Evolutionary conservation across 352 stramenopile genomes (phyloP).

Genomic region (Globisporangium middletonii): DNA sequence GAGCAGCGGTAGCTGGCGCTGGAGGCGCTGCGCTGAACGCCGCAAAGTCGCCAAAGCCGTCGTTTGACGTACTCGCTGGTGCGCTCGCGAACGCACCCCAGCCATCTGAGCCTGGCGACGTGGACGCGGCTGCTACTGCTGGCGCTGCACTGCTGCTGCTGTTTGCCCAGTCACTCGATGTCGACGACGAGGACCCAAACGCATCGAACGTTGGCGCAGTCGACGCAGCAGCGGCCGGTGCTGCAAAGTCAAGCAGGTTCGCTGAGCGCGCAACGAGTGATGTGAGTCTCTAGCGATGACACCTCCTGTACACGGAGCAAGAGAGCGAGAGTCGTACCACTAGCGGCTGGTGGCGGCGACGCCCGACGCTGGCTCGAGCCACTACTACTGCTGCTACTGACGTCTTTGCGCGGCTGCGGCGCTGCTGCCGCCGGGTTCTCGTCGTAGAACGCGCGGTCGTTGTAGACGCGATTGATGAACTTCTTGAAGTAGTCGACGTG

Average conservation of each 20-base stretch:
- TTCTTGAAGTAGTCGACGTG: constrained; percentile 83
- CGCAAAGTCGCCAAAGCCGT: constrained; percentile 42
- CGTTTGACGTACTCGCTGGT: constrained; percentile 17
- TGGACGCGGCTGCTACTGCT: constrained; percentile 12
- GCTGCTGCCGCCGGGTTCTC: constrained; percentile 21
- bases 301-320: background rate
- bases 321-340: constrained; percentile 2
- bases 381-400: background rate
- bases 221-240: constrained; percentile 19
- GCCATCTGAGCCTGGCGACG: constrained; percentile 5
- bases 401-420: constrained; percentile 1
- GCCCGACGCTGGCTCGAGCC: constrained; percentile 7
- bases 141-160: background rate
- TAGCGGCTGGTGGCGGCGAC: constrained; percentile 1
- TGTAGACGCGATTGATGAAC: constrained; percentile 84
- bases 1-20: constrained; percentile 9
- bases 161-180: background rate
- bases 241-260: constrained; percentile 59
- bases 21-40: constrained; percentile 26
- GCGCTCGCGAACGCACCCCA: constrained; percentile 31
- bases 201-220: constrained; percentile 32
- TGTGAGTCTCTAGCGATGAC: background rate
- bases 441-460: constrained; percentile 72
- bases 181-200: constrained; percentile 14
- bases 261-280: background rate